These are phyloP conservation scores for Capsicum baccatum DNA, from an alignment of 257 asterid genomes.

Conservation along the genomic window DNA sequence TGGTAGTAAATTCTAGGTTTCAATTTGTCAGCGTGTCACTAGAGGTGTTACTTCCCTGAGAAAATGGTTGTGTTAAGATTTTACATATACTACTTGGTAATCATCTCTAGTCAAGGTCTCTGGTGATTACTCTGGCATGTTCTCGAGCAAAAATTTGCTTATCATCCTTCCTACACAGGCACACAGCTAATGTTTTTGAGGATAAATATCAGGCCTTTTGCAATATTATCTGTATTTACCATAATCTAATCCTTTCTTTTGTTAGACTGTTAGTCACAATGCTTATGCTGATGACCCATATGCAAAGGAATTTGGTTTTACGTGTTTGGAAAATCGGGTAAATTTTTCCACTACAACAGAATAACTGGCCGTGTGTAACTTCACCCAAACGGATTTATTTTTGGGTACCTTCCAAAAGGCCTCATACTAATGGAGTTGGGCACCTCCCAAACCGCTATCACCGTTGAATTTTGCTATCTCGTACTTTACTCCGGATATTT, in stretches of 20 bases:
- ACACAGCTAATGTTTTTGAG: no score
- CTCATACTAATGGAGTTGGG: no score
- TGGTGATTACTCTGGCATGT: neutral
- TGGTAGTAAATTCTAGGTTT: neutral
- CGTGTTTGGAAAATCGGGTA: neutral
- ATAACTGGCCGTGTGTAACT: no score
- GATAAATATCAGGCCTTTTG: neutral
- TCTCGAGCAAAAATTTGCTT: neutral
- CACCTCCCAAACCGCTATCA: no score
- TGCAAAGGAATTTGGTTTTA: constrained; percentile 93
- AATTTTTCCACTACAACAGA: no score
- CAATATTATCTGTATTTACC: neutral
- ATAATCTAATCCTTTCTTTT: neutral
- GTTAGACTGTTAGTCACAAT: constrained; percentile 83
- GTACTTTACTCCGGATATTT: no score
- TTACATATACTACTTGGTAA: neutral
- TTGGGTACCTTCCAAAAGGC: no score
- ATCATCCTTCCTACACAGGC: no score
- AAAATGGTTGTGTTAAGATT: neutral
- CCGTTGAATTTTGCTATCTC: no score
- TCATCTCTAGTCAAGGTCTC: neutral
- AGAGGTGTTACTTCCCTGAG: neutral
- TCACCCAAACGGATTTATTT: no score
- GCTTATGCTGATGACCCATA: constrained; percentile 81
- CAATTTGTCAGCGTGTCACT: neutral